Evolutionary conservation across 2,329 filamentous ascomycete species (phyloP).

Genomic region (Aspergillus pseudotamarii): DNA sequence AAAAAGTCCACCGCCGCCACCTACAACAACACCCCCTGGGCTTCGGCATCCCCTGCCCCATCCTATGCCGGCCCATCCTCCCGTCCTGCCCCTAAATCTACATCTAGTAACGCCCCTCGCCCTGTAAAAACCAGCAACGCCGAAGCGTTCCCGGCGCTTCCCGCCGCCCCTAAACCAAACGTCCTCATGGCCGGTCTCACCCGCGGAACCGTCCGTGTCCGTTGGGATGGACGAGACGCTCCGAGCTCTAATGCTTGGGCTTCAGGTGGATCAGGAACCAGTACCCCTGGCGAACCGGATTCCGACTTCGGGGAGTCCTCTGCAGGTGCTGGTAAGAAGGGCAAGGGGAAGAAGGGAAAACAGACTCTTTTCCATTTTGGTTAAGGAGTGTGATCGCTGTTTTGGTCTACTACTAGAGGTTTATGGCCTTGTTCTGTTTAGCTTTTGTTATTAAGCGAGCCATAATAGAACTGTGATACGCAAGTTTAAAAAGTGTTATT

Average conservation of each 20-base stretch:
- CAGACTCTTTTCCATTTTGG: constrained; percentile 46
- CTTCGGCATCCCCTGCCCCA: constrained; percentile 22
- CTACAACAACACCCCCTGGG: constrained; percentile 25
- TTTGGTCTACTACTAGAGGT: background rate
- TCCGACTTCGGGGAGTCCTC: constrained; percentile 23
- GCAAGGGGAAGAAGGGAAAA: constrained; percentile 46
- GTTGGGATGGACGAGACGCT: constrained; percentile 47
- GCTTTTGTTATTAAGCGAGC: constrained; percentile 6
- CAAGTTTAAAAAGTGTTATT: background rate
- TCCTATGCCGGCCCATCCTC: constrained; percentile 31
- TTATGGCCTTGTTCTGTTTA: background rate
- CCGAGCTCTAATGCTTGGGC: constrained; percentile 43
- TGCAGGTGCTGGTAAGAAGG: constrained; percentile 35
- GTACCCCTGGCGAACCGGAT: constrained; percentile 24
- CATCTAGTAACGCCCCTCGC: constrained; percentile 24
- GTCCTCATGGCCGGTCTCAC: constrained; percentile 55
- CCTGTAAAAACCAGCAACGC: constrained; percentile 29
- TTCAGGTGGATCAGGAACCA: constrained; percentile 27
- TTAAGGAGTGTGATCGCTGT: constrained; percentile 17
- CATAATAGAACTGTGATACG: background rate
- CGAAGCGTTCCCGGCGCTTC: constrained; percentile 81
- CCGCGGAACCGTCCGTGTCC: constrained; percentile 48
- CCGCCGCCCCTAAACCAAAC: constrained; percentile 71
- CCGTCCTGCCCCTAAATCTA: constrained; percentile 20
- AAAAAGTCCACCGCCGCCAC: constrained; percentile 16